Evolutionary conservation across 495 filamentous ascomycete species (phyloP), one percentile per base, ranked within the genome.

Genomic region (Neurospora cerealis): DNA sequence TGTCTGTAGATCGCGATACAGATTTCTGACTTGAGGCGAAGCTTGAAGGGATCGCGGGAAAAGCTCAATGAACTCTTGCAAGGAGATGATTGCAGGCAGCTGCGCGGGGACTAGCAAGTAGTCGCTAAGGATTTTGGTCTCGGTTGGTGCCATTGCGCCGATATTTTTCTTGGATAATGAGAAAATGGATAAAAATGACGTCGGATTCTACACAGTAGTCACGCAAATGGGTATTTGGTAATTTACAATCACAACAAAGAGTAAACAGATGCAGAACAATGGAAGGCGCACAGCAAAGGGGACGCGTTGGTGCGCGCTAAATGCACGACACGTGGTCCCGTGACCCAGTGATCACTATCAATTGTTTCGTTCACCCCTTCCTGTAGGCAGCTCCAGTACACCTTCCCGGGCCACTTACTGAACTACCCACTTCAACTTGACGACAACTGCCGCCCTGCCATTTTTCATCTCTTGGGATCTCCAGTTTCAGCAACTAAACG

Each of bases 1-100:
- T 69, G 89, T 86, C 76, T 95, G 91, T 15, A 96, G 84, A 80
- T 95, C 92, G 13, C 91, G 88, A 77, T 96, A 97, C n/a, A 97
- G 83, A 5, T 85, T 84, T 73, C 88, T 87, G 73, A 96, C 87
- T 73, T 93, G 90, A 0, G 93, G 90, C 54, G 93, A 91, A 41
- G 86, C 84, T 71, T 90, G 91, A 73, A 91, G 85, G 5, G 88
- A 82, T 62, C 85, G 88, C 3, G 94, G 93, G 75, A 97, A 96
- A 44, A 96, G 84, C 37, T 90, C 86, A 38, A 88, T 89, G 83
- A 96, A 96, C 75, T 93, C 87, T 70, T 89, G 84, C 37, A 95
- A 83, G 17, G 93, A 89, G 76, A 95, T 86, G 72, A 93, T 84
- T 44, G 90, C 87, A 9, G 91, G 91, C 70, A 96, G 82, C 37